These are phyloP conservation scores for Trichoderma sp. DNA, from an alignment of 2,329 filamentous ascomycete species.

Conservation along the genomic window DNA sequence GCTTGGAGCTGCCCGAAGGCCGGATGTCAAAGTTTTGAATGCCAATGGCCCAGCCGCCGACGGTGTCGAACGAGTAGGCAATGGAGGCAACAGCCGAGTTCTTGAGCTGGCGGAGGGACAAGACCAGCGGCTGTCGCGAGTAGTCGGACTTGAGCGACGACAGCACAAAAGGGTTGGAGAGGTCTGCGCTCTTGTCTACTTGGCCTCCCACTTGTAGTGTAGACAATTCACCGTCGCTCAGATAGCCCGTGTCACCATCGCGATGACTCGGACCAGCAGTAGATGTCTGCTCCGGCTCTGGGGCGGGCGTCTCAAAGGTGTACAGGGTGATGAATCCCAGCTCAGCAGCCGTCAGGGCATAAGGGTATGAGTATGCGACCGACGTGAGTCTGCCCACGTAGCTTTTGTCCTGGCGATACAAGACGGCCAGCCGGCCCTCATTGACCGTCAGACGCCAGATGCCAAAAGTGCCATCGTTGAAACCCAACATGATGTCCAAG, in stretches of 20 bases:
- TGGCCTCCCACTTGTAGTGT: background rate
- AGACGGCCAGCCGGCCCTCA: constrained; percentile 42
- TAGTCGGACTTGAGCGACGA: constrained; percentile 80
- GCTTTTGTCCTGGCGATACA: constrained; percentile 61
- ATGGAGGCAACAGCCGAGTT: constrained; percentile 73
- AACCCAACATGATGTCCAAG: constrained; percentile 66
- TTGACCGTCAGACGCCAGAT: constrained; percentile 61
- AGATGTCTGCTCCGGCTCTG: background rate
- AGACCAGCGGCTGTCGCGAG: constrained; percentile 71
- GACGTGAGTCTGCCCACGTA: constrained; percentile 65
- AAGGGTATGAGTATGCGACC: constrained; percentile 71
- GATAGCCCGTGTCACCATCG: background rate
- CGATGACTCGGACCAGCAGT: background rate
- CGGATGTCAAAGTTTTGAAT: constrained; percentile 81
- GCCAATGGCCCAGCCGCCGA: constrained; percentile 82
- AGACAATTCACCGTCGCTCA: background rate
- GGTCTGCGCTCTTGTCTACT: background rate
- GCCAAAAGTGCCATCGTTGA: constrained; percentile 67
- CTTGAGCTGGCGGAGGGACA: constrained; percentile 72
- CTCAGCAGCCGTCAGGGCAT: constrained; percentile 74
- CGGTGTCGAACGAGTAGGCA: constrained; percentile 77
- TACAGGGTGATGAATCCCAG: constrained; percentile 76
- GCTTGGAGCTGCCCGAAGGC: constrained; percentile 28
- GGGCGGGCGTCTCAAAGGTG: constrained; percentile 48
- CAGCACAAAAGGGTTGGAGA: constrained; percentile 50